Base-by-base conservation (phyloP, 164 flowering plant species). In the Dillenia turbinata region DNA sequence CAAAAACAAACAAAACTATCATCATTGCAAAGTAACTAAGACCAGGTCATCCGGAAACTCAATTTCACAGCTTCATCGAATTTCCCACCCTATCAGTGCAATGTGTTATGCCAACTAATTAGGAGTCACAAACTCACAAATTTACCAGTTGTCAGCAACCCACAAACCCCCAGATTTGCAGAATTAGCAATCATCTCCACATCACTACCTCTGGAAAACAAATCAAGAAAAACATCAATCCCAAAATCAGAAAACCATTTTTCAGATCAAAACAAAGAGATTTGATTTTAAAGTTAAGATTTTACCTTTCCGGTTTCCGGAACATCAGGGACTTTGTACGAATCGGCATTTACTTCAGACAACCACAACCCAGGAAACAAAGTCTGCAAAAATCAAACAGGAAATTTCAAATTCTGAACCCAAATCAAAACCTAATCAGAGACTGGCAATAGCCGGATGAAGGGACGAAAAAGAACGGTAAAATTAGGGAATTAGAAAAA, bases 281-380 rank as follows among this genome's bases (percentile, higher is more conserved):
- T 33, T 33, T 33, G 7, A 33, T 4, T 33, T 33, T 33, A 0
- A 7, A 33, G n/a, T 33, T 33, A 5, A 33, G 40, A 33, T 33
- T 33, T 17, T 75, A 77, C 83, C 81, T 70, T 78, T 49, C 73
- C 75, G 56, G 73, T 60, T 9, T 78, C 76, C 9, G 69, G 65
- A 52, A 54, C 24, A 52, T 86, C 89, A 49, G 75, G 75, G 57
- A 86, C 82, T 60, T 67, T 75, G 71, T 86, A 86, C 9, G 58
- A 50, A 54, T 82, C 84, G 0, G 73, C 66, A 0, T 83, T 76
- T 16, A 82, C 71, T 63, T 79, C 87, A 43, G 83, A 67, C 77
- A 84, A 69, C 86, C 83, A 82, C 52, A 76, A 64, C 1, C 88
- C 92, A 12, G 92, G 88, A 44, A 71, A 77, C 56, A 73, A 59